phyloP scores from a whole-genome alignment of 2,329 filamentous ascomycete species.

The Ceratocystis destructans region DNA sequence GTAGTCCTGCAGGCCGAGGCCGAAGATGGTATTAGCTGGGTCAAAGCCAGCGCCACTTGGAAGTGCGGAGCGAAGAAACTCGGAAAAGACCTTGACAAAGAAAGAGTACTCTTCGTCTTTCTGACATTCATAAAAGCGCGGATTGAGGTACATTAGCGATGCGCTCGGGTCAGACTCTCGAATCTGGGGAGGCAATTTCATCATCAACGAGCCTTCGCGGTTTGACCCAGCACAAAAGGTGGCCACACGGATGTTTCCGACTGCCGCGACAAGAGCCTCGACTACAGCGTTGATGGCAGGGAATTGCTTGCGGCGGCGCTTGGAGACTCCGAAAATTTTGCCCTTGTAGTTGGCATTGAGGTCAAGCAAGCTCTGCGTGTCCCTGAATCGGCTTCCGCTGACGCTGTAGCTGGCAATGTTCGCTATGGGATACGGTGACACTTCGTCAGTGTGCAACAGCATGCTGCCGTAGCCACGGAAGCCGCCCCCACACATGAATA shows the following conservation, averaged over 20 bases:
- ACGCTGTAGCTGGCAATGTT: slow-evolving; percentile 69
- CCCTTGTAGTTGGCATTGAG: slow-evolving; percentile 37
- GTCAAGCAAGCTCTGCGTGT: slow-evolving; percentile 38
- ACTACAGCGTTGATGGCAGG: slow-evolving; percentile 72
- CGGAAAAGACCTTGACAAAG: slow-evolving; percentile 28
- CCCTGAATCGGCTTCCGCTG: slow-evolving; percentile 43
- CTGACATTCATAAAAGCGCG: slow-evolving; percentile 1
- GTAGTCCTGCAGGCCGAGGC: slow-evolving; percentile 31
- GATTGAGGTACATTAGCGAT: slow-evolving; percentile 24
- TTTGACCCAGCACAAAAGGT: slow-evolving; percentile 83
- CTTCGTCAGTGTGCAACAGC: slow-evolving; percentile 61
- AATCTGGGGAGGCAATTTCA: slow-evolving; percentile 45
- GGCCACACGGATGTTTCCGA: slow-evolving; percentile 58
- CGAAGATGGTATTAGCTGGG: slow-evolving; percentile 30
- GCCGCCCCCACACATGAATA: slow-evolving; percentile 81
- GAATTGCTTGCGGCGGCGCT: slow-evolving; percentile 64
- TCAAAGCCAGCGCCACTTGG: slow-evolving; percentile 27
- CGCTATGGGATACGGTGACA: slow-evolving; percentile 69
- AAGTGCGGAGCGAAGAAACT: slow-evolving; percentile 30
- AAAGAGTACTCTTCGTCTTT: slow-evolving; percentile 22
- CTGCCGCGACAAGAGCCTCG: slow-evolving; percentile 53
- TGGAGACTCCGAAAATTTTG: slow-evolving; percentile 65
- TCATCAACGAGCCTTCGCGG: slow-evolving; percentile 67
- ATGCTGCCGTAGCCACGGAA: slow-evolving; percentile 86
- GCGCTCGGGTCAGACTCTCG: slow-evolving; percentile 53